These are phyloP conservation scores for Megacollybia marginata DNA, from an alignment of 768 basidiomycete species.

Conservation along the genomic window DNA sequence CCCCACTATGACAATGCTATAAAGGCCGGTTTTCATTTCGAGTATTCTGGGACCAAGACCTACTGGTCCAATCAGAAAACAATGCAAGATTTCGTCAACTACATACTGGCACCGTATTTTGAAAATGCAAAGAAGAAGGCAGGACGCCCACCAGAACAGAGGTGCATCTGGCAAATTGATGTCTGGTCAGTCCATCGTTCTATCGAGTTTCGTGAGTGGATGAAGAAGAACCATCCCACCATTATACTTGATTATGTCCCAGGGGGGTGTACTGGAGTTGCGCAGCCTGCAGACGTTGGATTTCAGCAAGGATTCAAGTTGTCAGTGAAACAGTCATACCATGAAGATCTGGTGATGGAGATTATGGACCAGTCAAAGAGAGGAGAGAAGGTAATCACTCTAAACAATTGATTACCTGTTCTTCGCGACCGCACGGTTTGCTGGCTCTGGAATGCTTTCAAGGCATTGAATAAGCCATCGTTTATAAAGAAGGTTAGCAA, in stretches of 20 bases:
- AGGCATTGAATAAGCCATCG: constrained; percentile 16
- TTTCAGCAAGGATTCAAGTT: constrained; percentile 30
- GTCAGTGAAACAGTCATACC: constrained; percentile 20
- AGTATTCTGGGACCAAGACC: constrained; percentile 18
- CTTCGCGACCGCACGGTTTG: constrained; percentile 16
- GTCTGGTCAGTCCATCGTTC: constrained; percentile 24
- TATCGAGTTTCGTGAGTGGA: constrained; percentile 15
- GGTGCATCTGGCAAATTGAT: constrained; percentile 18
- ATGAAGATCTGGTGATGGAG: constrained; percentile 26
- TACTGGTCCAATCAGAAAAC: no score
- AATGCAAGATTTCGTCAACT: no score
- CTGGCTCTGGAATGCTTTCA: constrained; percentile 26
- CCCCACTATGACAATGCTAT: constrained; percentile 13
- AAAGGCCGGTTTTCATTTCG: constrained; percentile 15
- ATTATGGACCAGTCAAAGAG: constrained; percentile 15
- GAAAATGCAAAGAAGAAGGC: constrained; percentile 3
- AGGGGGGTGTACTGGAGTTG: constrained; percentile 24
- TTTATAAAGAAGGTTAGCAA: constrained; percentile 24
- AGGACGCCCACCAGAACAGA: constrained; percentile 11
- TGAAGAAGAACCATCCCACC: constrained; percentile 16
- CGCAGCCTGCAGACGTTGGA: constrained; percentile 27
- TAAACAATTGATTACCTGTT: constrained; percentile 14
- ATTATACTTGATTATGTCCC: constrained; percentile 25
- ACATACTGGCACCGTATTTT: constrained; percentile 17
- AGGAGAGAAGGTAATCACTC: constrained; percentile 7